A percentile compares a stretch with the other conserved stretches of the same genome.
Conservation (phyloP, 257 asterid species). For the Solanum chiquidenum region DNA sequence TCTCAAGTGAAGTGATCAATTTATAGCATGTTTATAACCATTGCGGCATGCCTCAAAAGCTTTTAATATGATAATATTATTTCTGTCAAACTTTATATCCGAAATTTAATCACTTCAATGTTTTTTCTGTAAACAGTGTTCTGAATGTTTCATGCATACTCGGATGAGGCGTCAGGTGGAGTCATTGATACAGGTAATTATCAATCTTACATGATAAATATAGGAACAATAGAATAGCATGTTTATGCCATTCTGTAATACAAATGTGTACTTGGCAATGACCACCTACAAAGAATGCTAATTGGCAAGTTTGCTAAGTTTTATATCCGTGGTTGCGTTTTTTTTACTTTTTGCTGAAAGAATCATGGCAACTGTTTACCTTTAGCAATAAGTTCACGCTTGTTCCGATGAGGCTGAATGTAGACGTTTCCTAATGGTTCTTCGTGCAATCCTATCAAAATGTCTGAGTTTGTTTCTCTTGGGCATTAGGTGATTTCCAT, state of each 20-base stretch:
- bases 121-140: conserved; percentile 45
- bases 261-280: neutral
- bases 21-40: neutral
- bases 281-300: neutral
- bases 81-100: neutral
- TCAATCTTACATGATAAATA: neutral
- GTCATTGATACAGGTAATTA: conserved; percentile 68
- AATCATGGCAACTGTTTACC: neutral
- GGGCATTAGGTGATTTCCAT: neutral
- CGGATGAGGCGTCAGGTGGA: conserved; percentile 97
- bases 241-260: neutral
- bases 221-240: neutral
- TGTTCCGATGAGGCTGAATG: neutral
- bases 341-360: neutral
- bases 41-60: neutral
- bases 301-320: neutral
- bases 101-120: neutral
- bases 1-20: neutral
- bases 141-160: conserved; percentile 97
- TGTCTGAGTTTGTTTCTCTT: neutral
- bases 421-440: neutral
- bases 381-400: neutral
- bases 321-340: neutral
- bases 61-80: neutral
- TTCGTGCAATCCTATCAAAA: neutral